Conservation (phyloP, 1,139 yeast genomes). For the Yamadazyma sp. region DNA sequence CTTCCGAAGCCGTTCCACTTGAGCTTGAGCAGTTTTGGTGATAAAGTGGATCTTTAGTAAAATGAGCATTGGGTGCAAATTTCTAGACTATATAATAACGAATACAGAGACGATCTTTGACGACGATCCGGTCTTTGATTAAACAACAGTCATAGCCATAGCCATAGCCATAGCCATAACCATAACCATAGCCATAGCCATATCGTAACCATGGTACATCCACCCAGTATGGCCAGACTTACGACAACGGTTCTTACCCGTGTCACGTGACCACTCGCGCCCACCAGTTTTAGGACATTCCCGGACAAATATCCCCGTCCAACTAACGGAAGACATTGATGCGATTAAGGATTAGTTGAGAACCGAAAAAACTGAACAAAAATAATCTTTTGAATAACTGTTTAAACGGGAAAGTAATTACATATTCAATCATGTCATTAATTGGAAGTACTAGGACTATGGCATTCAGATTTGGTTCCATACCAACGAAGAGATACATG, state of each 20-base stretch:
- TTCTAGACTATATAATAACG: background rate
- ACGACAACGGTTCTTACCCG: too few relatives aligned
- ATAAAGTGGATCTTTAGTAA: conserved; percentile 4
- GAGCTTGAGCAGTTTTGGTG: conserved; percentile 5
- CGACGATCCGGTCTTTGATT: too few relatives aligned
- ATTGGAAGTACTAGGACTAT: conserved; percentile 13
- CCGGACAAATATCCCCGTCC: conserved; percentile 12
- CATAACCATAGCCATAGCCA: too few relatives aligned
- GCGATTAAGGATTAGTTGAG: conserved; percentile 13
- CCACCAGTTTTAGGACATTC: background rate
- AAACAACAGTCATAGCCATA: too few relatives aligned
- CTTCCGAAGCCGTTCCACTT: conserved; percentile 5
- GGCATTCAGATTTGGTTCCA: conserved; percentile 12
- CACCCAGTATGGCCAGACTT: background rate
- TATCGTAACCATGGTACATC: too few relatives aligned
- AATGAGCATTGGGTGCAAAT: background rate
- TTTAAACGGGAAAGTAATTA: background rate
- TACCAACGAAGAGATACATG: conserved; percentile 12
- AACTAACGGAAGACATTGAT: conserved; percentile 16
- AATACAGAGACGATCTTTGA: too few relatives aligned
- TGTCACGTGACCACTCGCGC: too few relatives aligned
- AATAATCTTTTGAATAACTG: conserved; percentile 4
- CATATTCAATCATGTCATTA: conserved; percentile 9
- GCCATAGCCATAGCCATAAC: too few relatives aligned
- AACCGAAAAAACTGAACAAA: conserved; percentile 7